Conservation (phyloP, 1,284 basidiomycete genomes). For the Stereum hirsutum region DNA sequence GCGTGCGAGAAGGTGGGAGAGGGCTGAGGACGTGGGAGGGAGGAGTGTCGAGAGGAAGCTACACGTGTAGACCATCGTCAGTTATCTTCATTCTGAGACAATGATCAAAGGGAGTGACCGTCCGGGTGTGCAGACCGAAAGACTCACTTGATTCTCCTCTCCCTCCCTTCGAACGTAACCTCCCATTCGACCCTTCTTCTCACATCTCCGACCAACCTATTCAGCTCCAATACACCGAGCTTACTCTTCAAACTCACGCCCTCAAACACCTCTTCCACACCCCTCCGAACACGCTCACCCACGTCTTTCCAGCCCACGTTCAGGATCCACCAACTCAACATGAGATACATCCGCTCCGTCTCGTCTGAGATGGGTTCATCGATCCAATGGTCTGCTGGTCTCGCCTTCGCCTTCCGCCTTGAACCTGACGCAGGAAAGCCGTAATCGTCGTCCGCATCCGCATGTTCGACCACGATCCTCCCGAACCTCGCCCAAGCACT, state of each 20-base stretch:
- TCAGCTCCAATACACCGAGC: conserved; percentile 59
- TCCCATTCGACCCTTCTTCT: conserved; percentile 68
- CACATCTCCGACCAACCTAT: conserved; percentile 59
- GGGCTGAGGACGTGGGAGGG: conserved; percentile 59
- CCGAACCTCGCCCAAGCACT: conserved; percentile 23
- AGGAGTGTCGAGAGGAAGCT: conserved; percentile 72
- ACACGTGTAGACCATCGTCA: too few species aligned
- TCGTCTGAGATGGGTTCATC: too few species aligned
- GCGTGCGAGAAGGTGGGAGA: conserved; percentile 58
- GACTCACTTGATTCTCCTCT: conserved; percentile 46
- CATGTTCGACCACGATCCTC: too few species aligned
- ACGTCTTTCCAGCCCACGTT: conserved; percentile 86
- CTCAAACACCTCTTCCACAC: conserved; percentile 75
- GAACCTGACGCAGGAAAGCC: too few species aligned
- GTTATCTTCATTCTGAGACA: too few species aligned
- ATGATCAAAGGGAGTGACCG: conserved; percentile 2
- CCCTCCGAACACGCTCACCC: conserved; percentile 59
- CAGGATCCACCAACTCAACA: conserved; percentile 86
- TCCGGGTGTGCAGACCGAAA: conserved; percentile 3
- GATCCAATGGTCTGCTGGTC: too few species aligned
- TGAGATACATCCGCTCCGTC: conserved; percentile 72
- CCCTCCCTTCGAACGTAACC: conserved; percentile 51
- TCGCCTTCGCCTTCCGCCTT: too few species aligned
- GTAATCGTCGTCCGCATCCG: too few species aligned
- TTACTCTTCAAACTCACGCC: conserved; percentile 73